Conservation (phyloP, 2,329 filamentous ascomycete species). For the Ampelomyces quisqualis region DNA sequence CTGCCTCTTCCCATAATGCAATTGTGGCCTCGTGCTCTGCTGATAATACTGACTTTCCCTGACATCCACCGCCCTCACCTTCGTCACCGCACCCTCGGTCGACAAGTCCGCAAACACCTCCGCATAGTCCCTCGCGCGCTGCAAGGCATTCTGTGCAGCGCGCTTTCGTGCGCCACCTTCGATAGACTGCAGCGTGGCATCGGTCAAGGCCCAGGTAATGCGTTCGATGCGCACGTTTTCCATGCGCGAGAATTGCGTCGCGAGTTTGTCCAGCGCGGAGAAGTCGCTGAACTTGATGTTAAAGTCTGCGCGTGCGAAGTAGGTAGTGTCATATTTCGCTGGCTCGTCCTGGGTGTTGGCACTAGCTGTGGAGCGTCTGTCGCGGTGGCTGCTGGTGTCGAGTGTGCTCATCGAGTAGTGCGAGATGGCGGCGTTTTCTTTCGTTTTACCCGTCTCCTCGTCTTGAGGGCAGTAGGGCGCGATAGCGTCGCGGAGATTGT, state of each 20-base stretch:
- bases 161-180: conserved; percentile 5
- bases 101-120: conserved; percentile 10
- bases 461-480: conserved; percentile 12
- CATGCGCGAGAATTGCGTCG: conserved; percentile 13
- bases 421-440: conserved; percentile 9
- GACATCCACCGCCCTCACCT: conserved; percentile 8
- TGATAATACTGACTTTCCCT: conserved; percentile 7
- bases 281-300: conserved; percentile 17
- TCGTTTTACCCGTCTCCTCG: conserved; percentile 1
- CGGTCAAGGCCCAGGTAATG: conserved; percentile 11
- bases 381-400: conserved; percentile 7
- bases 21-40: conserved; percentile 10
- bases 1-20: conserved; percentile 11
- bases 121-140: conserved; percentile 11
- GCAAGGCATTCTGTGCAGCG: conserved; percentile 9
- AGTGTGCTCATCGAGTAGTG: conserved; percentile 17
- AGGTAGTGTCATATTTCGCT: conserved; percentile 3
- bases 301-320: conserved; percentile 9
- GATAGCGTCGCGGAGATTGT: conserved; percentile 9
- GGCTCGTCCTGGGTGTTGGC: background rate
- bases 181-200: conserved; percentile 5
- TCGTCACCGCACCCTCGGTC: conserved; percentile 4
- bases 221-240: conserved; percentile 9
- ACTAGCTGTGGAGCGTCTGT: background rate
- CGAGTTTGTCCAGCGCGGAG: conserved; percentile 8